Percentiles rank a stretch among this genome's conserved stretches.
These are phyloP conservation scores for Syzygium aromaticum DNA, from an alignment of 345 rosid genomes.

Conservation along the genomic window DNA sequence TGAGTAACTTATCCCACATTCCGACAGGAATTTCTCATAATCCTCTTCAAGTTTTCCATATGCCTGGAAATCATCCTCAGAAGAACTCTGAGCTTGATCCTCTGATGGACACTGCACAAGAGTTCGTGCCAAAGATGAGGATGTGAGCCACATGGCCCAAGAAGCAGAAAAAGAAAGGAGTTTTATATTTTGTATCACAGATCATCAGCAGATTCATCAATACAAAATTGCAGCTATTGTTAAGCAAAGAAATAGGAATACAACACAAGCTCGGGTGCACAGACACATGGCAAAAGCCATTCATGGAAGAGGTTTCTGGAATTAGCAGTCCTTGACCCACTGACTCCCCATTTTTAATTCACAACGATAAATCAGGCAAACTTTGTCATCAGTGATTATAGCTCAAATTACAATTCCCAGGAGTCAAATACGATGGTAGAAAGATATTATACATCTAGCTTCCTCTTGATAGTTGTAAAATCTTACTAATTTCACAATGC, in stretches of 20 bases:
- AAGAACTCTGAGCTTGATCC: slow-evolving; percentile 7
- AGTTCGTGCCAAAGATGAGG: not conserved
- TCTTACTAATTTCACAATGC: not conserved
- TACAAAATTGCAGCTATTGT: not conserved
- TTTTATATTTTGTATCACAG: not conserved
- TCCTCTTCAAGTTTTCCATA: slow-evolving; percentile 21
- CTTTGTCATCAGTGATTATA: not conserved
- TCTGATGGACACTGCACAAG: slow-evolving; percentile 7
- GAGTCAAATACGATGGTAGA: not conserved
- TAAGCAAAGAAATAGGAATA: not conserved
- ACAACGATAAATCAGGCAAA: not conserved
- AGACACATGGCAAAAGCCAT: not conserved
- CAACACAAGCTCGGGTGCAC: not conserved
- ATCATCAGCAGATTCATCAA: not conserved
- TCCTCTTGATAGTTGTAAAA: not conserved
- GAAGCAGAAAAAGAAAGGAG: not conserved
- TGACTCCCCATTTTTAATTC: not conserved
- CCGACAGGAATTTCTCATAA: slow-evolving; percentile 26
- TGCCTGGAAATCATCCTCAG: slow-evolving; percentile 6
- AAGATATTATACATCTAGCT: not conserved
- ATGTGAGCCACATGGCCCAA: not conserved
- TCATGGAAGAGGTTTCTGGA: not conserved
- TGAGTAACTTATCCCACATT: slow-evolving; percentile 22
- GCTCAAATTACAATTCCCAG: not conserved
- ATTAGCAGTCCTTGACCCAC: not conserved